Evolutionary conservation across 176 grass and related monocot genomes (phyloP).

Genomic region (Thalia dealbata): DNA sequence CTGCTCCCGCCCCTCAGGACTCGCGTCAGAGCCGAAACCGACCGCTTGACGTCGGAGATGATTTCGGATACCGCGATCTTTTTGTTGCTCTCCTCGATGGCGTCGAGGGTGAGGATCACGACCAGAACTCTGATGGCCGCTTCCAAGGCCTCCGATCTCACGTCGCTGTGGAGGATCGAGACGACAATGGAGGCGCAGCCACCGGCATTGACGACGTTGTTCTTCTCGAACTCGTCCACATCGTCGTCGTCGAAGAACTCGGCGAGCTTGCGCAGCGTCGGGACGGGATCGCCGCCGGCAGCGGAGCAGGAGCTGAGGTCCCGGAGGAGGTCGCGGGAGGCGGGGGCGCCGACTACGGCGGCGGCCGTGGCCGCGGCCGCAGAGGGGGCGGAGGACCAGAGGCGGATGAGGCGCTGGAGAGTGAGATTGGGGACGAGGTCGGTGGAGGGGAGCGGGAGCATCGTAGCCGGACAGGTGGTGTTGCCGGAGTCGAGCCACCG

Average conservation of each 20-base stretch:
- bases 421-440: constrained; percentile 24
- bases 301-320: constrained; percentile 19
- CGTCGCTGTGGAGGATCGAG: constrained; percentile 28
- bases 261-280: constrained; percentile 38
- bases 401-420: constrained; percentile 17
- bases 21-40: constrained; percentile 32
- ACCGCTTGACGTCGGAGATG: constrained; percentile 25
- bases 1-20: constrained; percentile 31
- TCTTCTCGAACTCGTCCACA: constrained; percentile 78
- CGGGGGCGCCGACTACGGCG: constrained; percentile 7
- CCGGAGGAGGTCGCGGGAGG: constrained; percentile 26
- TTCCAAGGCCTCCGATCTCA: constrained; percentile 14
- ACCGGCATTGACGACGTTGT: constrained; percentile 39
- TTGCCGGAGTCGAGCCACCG: constrained; percentile 15
- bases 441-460: constrained; percentile 3
- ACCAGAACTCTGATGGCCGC: constrained; percentile 43
- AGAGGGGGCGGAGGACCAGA: neutral
- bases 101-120: constrained; percentile 28
- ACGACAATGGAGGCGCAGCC: constrained; percentile 35
- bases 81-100: constrained; percentile 48
- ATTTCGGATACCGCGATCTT: constrained; percentile 34
- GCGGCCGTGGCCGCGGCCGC: neutral
- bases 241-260: constrained; percentile 55
- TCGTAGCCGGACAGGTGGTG: constrained; percentile 9
- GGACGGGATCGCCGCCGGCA: constrained; percentile 1